These are phyloP conservation scores for Ascochyta pisi DNA, from an alignment of 2,329 filamentous ascomycete species.

Conservation along the genomic window DNA sequence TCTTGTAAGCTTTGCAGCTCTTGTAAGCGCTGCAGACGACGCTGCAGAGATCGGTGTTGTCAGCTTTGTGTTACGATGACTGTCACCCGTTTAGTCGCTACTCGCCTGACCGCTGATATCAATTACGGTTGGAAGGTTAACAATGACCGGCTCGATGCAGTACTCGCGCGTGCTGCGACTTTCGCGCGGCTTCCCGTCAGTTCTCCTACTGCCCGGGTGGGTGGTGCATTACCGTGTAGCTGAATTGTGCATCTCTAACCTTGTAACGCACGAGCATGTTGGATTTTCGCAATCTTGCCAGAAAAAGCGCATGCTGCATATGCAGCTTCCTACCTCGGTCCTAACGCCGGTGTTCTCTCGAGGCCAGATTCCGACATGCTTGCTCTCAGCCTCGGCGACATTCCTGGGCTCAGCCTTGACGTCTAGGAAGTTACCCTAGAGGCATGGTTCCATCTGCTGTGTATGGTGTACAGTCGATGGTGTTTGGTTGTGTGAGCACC, in stretches of 20 bases:
- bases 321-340: neutral
- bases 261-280: neutral
- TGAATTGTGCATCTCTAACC: neutral
- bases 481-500: neutral
- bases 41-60: neutral
- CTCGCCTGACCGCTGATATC: neutral
- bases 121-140: neutral
- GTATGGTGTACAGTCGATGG: neutral
- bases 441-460: neutral
- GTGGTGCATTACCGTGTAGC: neutral
- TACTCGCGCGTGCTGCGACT: neutral
- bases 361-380: neutral
- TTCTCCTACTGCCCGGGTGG: neutral
- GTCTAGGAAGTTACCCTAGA: too few species aligned
- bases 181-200: neutral
- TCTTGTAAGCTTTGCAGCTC: neutral
- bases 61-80: neutral
- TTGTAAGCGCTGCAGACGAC: neutral
- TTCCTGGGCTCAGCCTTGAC: too few species aligned
- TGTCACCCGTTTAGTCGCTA: neutral
- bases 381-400: too few species aligned
- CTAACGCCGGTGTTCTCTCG: neutral
- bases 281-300: neutral
- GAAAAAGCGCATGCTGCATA: neutral
- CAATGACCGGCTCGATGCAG: neutral